Evolutionary conservation across 345 rosid species (phyloP).

Genomic region (Eucalyptus pauciflora): DNA sequence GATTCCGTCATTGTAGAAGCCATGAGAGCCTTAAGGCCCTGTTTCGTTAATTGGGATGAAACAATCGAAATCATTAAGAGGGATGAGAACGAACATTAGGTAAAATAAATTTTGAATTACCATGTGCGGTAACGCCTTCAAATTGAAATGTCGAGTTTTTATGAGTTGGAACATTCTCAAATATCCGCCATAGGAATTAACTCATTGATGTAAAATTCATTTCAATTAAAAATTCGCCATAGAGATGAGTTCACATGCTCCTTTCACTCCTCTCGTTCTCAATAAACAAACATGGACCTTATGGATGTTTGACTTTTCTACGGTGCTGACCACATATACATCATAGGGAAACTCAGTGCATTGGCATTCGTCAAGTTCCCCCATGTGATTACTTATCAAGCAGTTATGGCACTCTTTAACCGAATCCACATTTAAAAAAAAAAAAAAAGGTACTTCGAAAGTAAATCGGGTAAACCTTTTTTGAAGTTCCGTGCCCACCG

Average conservation of each 20-base stretch:
- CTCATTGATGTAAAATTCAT: not conserved
- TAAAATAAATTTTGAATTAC: too few species aligned
- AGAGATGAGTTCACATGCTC: not conserved
- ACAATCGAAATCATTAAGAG: not conserved
- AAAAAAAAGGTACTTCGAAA: not conserved
- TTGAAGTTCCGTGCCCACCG: not conserved
- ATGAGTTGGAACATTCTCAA: too few species aligned
- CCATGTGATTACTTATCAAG: not conserved
- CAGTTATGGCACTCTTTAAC: not conserved
- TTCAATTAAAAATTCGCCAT: not conserved
- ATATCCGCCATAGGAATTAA: accelerated
- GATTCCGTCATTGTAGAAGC: accelerated
- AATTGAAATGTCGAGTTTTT: too few species aligned
- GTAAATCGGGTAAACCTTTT: not conserved
- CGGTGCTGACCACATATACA: not conserved
- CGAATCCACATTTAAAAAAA: not conserved
- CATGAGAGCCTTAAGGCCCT: too few species aligned
- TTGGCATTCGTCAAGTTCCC: not conserved
- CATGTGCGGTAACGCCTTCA: accelerated
- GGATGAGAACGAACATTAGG: not conserved
- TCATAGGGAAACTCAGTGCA: not conserved
- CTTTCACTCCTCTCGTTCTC: not conserved
- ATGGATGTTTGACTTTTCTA: not conserved
- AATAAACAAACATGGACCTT: not conserved
- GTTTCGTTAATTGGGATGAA: not conserved